These are phyloP conservation scores for Sugiyamaella paludigena DNA, from an alignment of 1,139 yeast species.

Conservation along the genomic window DNA sequence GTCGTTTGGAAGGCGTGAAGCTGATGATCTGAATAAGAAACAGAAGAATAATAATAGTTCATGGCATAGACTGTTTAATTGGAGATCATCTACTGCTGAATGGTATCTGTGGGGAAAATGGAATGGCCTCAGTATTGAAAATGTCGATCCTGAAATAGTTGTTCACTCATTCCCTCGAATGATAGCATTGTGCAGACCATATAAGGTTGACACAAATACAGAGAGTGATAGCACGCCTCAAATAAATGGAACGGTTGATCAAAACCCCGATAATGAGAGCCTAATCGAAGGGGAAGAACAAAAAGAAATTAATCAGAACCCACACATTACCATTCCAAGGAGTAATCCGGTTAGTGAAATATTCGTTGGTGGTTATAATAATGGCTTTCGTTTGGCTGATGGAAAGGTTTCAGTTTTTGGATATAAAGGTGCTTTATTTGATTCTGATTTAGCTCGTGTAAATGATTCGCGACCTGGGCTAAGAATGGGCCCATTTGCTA, in stretches of 20 bases:
- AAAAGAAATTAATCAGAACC: no score
- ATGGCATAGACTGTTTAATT: slow-evolving; percentile 53
- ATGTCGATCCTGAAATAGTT: slow-evolving; percentile 3
- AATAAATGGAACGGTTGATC: not conserved
- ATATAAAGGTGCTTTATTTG: no score
- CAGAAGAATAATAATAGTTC: slow-evolving; percentile 25
- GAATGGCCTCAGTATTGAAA: slow-evolving; percentile 15
- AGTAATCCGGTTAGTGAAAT: no score
- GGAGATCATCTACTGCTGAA: slow-evolving; percentile 43
- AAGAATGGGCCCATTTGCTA: no score
- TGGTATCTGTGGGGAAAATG: slow-evolving; percentile 61
- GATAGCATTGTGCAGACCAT: slow-evolving; percentile 1
- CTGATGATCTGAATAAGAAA: slow-evolving; percentile 3
- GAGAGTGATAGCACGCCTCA: not conserved
- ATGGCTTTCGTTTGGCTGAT: no score
- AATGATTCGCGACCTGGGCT: no score
- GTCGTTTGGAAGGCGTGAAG: slow-evolving; percentile 24
- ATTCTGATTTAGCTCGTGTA: no score
- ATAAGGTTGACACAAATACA: not conserved
- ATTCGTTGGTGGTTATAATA: no score
- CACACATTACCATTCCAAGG: no score
- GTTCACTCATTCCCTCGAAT: slow-evolving; percentile 6
- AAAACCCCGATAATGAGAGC: not conserved
- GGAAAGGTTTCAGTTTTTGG: no score
- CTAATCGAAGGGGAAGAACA: not conserved